Conservation (phyloP, 2,329 filamentous ascomycete genomes). For the Penicillium concentricum region DNA sequence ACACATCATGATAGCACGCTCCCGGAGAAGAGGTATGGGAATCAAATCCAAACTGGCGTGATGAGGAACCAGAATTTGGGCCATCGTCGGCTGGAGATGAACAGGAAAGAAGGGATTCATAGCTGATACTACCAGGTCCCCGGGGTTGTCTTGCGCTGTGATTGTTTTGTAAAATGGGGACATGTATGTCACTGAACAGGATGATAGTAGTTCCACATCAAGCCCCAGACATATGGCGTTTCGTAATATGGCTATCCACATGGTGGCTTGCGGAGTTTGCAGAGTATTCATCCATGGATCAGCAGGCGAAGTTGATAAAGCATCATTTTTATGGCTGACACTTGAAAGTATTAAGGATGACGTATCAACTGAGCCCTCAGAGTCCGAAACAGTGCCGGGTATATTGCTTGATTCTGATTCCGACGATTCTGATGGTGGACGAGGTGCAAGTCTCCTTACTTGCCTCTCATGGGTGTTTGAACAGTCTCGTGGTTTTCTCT, state of each 20-base stretch:
- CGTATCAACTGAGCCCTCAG: background rate
- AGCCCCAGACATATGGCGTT: constrained; percentile 23
- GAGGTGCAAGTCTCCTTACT: constrained; percentile 8
- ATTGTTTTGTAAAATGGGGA: constrained; percentile 37
- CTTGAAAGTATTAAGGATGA: background rate
- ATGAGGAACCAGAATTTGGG: constrained; percentile 41
- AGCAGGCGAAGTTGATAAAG: background rate
- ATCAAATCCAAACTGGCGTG: constrained; percentile 40
- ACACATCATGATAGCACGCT: constrained; percentile 34
- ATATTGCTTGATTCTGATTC: background rate
- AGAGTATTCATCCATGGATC: constrained; percentile 11
- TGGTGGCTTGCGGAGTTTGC: constrained; percentile 5
- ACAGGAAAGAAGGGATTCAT: constrained; percentile 26
- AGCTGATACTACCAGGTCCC: constrained; percentile 22
- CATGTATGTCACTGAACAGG: constrained; percentile 21
- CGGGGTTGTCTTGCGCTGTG: constrained; percentile 13
- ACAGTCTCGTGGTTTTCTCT: constrained; percentile 9
- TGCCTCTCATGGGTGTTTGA: background rate
- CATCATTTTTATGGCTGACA: background rate
- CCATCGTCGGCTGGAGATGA: constrained; percentile 37
- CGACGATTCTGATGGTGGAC: background rate
- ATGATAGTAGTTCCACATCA: constrained; percentile 18
- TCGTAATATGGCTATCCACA: constrained; percentile 6
- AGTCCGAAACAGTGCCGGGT: background rate
- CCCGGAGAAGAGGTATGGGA: constrained; percentile 35